Evolutionary conservation across 164 flowering plant genomes (phyloP), one percentile per base, ranked within the genome.

Genomic region (Piper longum): DNA sequence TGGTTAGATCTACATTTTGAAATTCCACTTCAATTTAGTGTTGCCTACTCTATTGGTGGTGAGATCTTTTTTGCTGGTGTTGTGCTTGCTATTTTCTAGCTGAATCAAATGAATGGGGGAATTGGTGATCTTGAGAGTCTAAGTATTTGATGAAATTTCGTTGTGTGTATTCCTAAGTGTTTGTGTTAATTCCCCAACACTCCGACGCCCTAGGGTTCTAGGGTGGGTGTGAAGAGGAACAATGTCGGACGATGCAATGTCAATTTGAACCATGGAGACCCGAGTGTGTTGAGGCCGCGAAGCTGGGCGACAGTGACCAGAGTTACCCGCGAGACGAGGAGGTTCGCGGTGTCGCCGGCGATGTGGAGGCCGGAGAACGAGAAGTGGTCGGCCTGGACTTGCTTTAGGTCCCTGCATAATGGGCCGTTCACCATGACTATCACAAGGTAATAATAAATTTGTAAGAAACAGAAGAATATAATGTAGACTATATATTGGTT

Each of bases 151-250:
- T 26, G 36, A 26, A 26, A 26, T 26, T 26, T 26, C 36, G 36
- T 26, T 26, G 36, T 2, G 1, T 26, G 36, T 26, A 26, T 26
- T n/a, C n/a, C n/a, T 2, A 26, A 26, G 36, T 26, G 36, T 0
- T 26, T 26, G 36, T 26, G 36, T 26, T 26, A 26, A 26, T 26
- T 26, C 36, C 36, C 36, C 36, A 26, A 26, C 36, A 26, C 36
- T 26, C 2, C 2, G 36, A 26, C 36, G 69, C 73, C 19, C 73
- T 60, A n/a, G 69, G 69, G 56, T 71, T 16, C 73, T 60, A n/a
- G 69, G 69, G 56, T 71, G 73, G 7, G 66, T 66, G 63, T 71
- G 73, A 13, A 70, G 73, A 61, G 73, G 63, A 63, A 45, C 62
- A 52, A 57, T 51, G 16, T 70, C 73, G 3, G 14, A 7, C 5